Conservation (phyloP, 192 early-diverging fungal species). For the Entrophospora sp. region DNA sequence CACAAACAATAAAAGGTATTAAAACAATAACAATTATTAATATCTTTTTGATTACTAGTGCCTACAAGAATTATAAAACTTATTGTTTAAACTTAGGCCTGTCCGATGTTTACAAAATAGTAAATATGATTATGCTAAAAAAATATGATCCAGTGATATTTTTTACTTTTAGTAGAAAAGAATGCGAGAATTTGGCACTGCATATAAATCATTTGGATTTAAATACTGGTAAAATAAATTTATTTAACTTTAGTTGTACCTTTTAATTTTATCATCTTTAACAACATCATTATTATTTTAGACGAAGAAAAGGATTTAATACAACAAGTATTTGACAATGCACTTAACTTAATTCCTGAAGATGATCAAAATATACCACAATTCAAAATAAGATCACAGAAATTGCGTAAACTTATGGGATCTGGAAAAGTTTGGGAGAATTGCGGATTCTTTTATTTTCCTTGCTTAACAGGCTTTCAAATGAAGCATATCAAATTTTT, state of each 20-base stretch:
- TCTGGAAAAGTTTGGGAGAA: conserved; percentile 9
- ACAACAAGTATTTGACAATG: conserved; percentile 72
- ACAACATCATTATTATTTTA: background rate
- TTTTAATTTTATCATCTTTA: background rate
- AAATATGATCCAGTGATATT: conserved; percentile 97
- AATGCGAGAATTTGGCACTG: conserved; percentile 81
- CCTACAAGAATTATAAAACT: no score
- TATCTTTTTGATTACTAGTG: background rate
- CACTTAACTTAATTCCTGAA: conserved; percentile 71
- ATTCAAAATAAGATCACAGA: background rate
- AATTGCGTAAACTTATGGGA: background rate
- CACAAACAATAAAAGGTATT: no score
- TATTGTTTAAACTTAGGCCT: conserved; percentile 29
- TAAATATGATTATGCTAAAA: conserved; percentile 92
- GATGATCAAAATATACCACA: conserved; percentile 89
- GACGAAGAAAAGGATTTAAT: conserved; percentile 68
- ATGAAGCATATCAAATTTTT: background rate
- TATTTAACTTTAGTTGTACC: background rate
- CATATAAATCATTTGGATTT: conserved; percentile 82
- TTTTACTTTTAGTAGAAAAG: conserved; percentile 87
- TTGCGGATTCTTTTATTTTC: background rate
- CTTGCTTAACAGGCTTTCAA: background rate
- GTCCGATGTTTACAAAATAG: conserved; percentile 89
- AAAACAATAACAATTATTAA: background rate
- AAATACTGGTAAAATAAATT: conserved; percentile 44